A percentile compares a stretch with the other conserved stretches of the same genome.
phyloP scores from a whole-genome alignment of 768 basidiomycete genomes.

The Collybia sp. region DNA sequence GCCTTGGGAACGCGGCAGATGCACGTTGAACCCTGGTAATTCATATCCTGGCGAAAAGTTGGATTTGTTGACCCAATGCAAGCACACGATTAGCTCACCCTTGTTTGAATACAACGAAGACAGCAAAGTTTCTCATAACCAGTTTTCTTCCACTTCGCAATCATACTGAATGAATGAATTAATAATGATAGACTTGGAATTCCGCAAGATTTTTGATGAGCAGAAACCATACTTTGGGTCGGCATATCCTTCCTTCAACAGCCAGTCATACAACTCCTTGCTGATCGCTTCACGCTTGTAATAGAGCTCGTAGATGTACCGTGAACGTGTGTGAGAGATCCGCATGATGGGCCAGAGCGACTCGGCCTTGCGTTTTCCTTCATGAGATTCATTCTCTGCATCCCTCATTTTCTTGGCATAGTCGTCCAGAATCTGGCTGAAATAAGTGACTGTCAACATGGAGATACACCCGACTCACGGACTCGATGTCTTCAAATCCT shows the following conservation, averaged over 20 bases:
- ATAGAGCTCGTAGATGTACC: constrained; percentile 97
- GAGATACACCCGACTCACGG: constrained; percentile 35
- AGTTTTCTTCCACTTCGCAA: constrained; percentile 99
- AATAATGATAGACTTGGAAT: constrained; percentile 2
- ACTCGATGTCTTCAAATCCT: constrained; percentile 92
- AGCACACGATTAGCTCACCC: constrained; percentile 37
- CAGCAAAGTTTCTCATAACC: constrained; percentile 99
- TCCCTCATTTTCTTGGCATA: constrained; percentile 99
- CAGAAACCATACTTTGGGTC: constrained; percentile 78
- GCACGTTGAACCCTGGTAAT: constrained; percentile 97
- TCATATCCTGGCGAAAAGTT: constrained; percentile 76
- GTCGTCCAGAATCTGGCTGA: constrained; percentile 83
- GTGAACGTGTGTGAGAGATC: constrained; percentile 91
- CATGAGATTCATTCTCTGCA: constrained; percentile 97
- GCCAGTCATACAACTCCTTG: constrained; percentile 93
- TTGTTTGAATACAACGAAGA: constrained; percentile 92
- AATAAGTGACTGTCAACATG: not conserved
- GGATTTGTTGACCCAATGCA: constrained; percentile 1
- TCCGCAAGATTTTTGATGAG: not conserved
- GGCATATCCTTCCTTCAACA: constrained; percentile 94
- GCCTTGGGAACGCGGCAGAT: constrained; percentile 97
- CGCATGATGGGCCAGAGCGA: constrained; percentile 98
- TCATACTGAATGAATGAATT: constrained; percentile 50
- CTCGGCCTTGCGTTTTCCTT: constrained; percentile 94
- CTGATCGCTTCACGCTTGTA: constrained; percentile 97